Conservation (phyloP, 208 protist species). For the Leishmania martiniquensis region DNA sequence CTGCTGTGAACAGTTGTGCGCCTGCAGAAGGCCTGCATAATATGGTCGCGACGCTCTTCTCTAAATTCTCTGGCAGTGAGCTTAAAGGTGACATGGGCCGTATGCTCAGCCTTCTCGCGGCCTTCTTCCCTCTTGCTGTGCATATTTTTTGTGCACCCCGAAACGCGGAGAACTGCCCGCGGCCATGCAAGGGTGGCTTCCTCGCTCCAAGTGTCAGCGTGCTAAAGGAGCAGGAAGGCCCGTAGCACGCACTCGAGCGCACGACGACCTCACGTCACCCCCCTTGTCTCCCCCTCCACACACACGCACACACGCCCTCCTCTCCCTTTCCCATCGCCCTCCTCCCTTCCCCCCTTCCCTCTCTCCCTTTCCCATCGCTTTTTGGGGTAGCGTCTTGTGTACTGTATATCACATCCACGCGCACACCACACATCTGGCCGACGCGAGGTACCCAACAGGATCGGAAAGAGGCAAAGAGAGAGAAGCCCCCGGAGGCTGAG, state of each 20-base stretch:
- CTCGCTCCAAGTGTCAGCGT: neutral
- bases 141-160: neutral
- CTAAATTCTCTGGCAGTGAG: neutral
- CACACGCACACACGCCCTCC: too few relatives aligned
- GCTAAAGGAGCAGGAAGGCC: neutral
- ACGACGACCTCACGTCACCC: too few relatives aligned
- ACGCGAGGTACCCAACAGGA: neutral
- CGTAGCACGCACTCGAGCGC: too few relatives aligned
- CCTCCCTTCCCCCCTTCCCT: neutral
- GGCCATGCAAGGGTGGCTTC: neutral
- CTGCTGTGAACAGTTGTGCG: neutral
- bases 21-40: neutral
- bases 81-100: neutral
- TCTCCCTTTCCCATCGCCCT: too few relatives aligned
- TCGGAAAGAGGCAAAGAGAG: neutral
- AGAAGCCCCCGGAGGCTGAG: neutral
- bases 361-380: neutral
- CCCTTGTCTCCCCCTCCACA: too few relatives aligned
- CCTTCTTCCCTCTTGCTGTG: neutral
- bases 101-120: neutral
- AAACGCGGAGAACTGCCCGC: neutral
- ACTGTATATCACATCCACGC: neutral
- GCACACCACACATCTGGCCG: neutral
- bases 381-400: neutral
- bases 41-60: neutral